A percentile compares a stretch with the other conserved stretches of the same genome.
phyloP scores from a whole-genome alignment of 179 eudicot species.

The Silene noctiflora region DNA sequence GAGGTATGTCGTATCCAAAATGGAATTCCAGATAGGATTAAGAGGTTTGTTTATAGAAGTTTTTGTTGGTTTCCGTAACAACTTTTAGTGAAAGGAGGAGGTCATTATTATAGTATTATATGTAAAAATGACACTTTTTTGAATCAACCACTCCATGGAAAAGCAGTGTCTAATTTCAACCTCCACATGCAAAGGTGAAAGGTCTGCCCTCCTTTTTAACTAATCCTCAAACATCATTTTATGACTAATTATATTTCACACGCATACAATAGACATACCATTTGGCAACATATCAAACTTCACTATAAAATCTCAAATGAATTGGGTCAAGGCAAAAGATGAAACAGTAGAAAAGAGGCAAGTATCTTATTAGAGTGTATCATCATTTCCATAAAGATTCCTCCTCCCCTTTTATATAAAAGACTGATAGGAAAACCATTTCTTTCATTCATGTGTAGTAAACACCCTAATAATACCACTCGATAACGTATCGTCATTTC shows the following conservation, averaged over 20 bases:
- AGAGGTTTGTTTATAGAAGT: constrained; percentile 21
- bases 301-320: background rate
- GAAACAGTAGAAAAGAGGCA: no score
- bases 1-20: background rate
- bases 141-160: constrained; percentile 35
- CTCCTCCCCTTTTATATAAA: no score
- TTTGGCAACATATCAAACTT: no score
- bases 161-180: constrained; percentile 33
- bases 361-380: no score
- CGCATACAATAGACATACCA: no score
- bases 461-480: no score
- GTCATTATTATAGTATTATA: constrained; percentile 12
- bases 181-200: constrained; percentile 46
- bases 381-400: no score
- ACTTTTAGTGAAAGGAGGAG: constrained; percentile 30
- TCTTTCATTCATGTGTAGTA: no score
- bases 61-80: constrained; percentile 26
- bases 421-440: no score
- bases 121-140: constrained; percentile 14
- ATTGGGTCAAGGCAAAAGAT: no score
- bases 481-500: no score
- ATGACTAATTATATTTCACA: constrained; percentile 19
- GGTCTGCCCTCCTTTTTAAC: constrained; percentile 29
- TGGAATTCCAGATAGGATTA: constrained; percentile 47
- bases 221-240: constrained; percentile 26